Percentiles rank a stretch among this genome's conserved stretches.
These are phyloP conservation scores for Erodium moschatum DNA, from an alignment of 441 rosid genomes.

Conservation along the genomic window DNA sequence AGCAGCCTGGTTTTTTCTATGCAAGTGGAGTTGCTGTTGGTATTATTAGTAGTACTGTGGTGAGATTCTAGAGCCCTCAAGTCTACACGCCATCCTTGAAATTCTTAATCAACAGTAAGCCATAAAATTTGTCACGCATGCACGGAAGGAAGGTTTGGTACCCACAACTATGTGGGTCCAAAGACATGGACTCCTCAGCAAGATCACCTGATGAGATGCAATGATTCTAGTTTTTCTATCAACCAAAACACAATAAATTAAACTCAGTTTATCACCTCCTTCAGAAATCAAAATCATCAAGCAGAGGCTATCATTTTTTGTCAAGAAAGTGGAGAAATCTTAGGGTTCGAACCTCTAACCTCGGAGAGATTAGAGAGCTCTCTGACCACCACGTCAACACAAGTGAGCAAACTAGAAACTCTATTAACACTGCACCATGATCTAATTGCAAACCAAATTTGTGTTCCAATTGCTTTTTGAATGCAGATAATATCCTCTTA, in stretches of 20 bases:
- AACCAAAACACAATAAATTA: too few species aligned
- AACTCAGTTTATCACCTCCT: too few species aligned
- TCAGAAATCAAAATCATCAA: not conserved
- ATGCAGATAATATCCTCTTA: not conserved
- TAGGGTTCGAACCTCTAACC: too few species aligned
- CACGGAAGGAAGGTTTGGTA: not conserved
- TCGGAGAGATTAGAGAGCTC: too few species aligned
- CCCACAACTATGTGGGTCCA: not conserved
- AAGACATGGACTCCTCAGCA: not conserved
- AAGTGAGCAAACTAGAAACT: not conserved
- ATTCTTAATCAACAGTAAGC: not conserved
- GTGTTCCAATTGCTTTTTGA: not conserved
- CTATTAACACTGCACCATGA: not conserved
- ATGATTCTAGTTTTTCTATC: not conserved
- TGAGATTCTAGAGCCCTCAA: not conserved
- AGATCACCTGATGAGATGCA: conserved; percentile 3
- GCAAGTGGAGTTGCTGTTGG: conserved; percentile 13
- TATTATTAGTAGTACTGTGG: not conserved
- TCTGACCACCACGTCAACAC: too few species aligned
- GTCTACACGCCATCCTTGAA: conserved; percentile 4
- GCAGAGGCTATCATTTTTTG: too few species aligned
- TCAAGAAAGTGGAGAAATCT: too few species aligned
- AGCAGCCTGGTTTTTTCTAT: not conserved
- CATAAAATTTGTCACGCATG: conserved; percentile 10
- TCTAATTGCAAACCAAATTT: not conserved